Evolutionary conservation across 805 yeast species (phyloP), one percentile per base, ranked within the genome.

Genomic region (Wickerhamomyces queroliae): DNA sequence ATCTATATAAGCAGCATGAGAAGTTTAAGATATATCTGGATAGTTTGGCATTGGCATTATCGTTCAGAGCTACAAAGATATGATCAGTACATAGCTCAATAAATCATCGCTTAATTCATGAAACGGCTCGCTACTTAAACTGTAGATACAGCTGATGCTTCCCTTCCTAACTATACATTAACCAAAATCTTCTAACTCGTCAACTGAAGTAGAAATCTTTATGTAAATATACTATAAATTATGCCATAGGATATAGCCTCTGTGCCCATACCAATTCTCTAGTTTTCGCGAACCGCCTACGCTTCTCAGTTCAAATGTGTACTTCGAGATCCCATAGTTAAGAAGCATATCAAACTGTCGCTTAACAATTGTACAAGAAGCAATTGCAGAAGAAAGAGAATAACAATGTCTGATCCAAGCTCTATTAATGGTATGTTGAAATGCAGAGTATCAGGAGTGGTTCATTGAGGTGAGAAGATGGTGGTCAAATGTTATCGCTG

Each of bases 371-470:
- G 13, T 19, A 11, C 13, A 19, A 16, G 5, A 33, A 20, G 12
- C 28, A 34, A 16, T 18, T 16, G 11, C 11, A 27, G 28, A 29
- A 22, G 18, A 10, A 20, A 7, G 42, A 25, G 18, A 23, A 23
- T 23, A 23, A 23, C 25, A 12, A 79, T 81, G 88, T 80, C 87
- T 33, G 89, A 83, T 64, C 89, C 89, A 56, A 79, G 86, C 61
- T 78, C 88, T 33, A 72, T 82, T 50, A 83, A 83, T 59, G 88
- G 80, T 71, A 66, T 45, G 77, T 66, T 10, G 7, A 4, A 8
- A 10, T 19, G 7, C 17, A 8, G 15, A 12, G 8, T 18, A 5
- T 21, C n/a, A 6, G 31, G 34, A 25, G 16, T 21, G 36, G 9
- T 19, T 21, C 18, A 13, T 5, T 21, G 7, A n/a, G 24, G 6